A percentile compares a stretch with the other conserved stretches of the same genome.
These are phyloP conservation scores for Gracilaria gracilis DNA, from an alignment of 23 red algal genomes.

Conservation along the genomic window DNA sequence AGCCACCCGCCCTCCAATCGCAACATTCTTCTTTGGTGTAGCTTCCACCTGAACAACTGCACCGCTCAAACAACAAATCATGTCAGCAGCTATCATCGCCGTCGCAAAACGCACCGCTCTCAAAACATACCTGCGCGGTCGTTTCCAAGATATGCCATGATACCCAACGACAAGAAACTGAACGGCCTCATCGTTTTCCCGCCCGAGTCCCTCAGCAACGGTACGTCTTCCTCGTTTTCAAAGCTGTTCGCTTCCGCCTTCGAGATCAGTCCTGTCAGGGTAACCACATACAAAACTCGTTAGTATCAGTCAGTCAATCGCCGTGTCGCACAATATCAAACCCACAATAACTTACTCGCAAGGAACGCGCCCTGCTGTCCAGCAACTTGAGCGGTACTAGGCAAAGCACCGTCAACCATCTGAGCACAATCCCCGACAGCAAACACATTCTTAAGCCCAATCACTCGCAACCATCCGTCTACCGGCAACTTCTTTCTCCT, in stretches of 20 bases:
- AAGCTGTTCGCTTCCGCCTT: constrained; percentile 44
- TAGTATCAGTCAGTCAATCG: neutral
- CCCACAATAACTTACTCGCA: constrained; percentile 17
- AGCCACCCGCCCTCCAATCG: constrained; percentile 74
- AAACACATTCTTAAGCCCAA: constrained; percentile 80
- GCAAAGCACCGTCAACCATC: constrained; percentile 79
- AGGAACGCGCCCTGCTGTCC: constrained; percentile 94
- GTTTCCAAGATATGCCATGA: constrained; percentile 79
- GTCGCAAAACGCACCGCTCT: neutral
- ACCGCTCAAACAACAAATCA: neutral
- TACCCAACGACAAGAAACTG: constrained; percentile 89
- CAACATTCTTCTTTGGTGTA: constrained; percentile 57
- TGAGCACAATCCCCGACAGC: constrained; percentile 89
- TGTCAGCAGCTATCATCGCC: neutral
- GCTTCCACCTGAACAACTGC: constrained; percentile 60
- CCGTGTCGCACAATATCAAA: too few relatives aligned
- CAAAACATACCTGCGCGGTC: constrained; percentile 47
- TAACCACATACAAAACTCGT: neutral
- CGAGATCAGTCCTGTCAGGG: constrained; percentile 42
- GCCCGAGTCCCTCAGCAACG: constrained; percentile 41
- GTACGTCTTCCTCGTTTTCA: constrained; percentile 3
- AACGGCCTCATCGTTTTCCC: constrained; percentile 63
- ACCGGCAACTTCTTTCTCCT: constrained; percentile 72
- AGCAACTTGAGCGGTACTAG: constrained; percentile 95
- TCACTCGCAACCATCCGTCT: constrained; percentile 88